phyloP scores from a whole-genome alignment of 805 yeast species.

The Cyberlindnera mycetangii region DNA sequence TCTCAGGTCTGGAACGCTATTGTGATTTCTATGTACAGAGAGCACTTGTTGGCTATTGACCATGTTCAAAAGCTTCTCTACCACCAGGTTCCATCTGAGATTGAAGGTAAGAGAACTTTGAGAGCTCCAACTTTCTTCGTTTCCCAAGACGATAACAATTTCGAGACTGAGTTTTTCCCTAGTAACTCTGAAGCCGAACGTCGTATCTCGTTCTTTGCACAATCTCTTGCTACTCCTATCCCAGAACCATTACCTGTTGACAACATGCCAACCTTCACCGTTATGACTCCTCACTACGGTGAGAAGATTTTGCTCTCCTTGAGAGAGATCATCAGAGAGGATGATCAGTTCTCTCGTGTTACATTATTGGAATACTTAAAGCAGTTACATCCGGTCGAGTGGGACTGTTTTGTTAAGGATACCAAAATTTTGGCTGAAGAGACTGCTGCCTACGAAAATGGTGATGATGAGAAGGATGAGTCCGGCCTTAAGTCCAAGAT shows the following conservation, averaged over 20 bases:
- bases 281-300: conserved; percentile 91
- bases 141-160: conserved; percentile 90
- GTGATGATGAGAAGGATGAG: conserved; percentile 52
- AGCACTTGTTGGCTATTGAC: conserved; percentile 95
- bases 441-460: conserved; percentile 66
- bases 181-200: conserved; percentile 97
- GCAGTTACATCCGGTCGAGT: conserved; percentile 93
- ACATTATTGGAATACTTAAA: conserved; percentile 91
- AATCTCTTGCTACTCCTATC: conserved; percentile 96
- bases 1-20: conserved; percentile 99
- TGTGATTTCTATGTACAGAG: conserved; percentile 99
- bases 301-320: conserved; percentile 92
- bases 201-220: conserved; percentile 99
- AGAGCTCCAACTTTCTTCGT: conserved; percentile 99
- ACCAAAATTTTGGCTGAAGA: conserved; percentile 94
- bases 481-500: conserved; percentile 76
- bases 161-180: conserved; percentile 97
- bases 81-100: conserved; percentile 97
- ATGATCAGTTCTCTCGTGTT: conserved; percentile 93
- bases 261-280: conserved; percentile 99
- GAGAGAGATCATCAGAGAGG: conserved; percentile 95
- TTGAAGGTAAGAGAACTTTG: conserved; percentile 96
- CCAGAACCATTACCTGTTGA: conserved; percentile 99
- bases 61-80: conserved; percentile 96
- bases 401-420: conserved; percentile 97